These are phyloP conservation scores for Leptographium lundbergii DNA, from an alignment of 2,329 filamentous ascomycete genomes.

Conservation along the genomic window DNA sequence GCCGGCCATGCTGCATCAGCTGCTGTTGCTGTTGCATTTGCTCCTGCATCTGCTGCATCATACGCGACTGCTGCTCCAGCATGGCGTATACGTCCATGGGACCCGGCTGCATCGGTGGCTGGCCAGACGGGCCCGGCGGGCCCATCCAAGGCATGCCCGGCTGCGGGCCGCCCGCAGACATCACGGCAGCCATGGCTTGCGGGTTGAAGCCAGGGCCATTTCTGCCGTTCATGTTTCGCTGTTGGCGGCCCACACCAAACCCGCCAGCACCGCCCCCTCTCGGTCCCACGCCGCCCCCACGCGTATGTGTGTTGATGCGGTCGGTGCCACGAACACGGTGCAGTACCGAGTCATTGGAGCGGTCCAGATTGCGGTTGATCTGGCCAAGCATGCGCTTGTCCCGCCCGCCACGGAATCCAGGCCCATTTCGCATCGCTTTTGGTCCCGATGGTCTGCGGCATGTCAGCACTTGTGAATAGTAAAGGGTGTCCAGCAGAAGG, in stretches of 20 bases:
- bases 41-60: slow-evolving; percentile 67
- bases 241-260: slow-evolving; percentile 14
- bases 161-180: slow-evolving; percentile 15
- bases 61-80: slow-evolving; percentile 74
- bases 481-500: neutral
- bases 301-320: slow-evolving; percentile 66
- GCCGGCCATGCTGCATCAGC: slow-evolving; percentile 35
- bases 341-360: slow-evolving; percentile 59
- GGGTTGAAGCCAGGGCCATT: slow-evolving; percentile 36
- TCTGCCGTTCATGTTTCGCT: slow-evolving; percentile 35
- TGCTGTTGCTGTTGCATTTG: slow-evolving; percentile 42
- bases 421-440: slow-evolving; percentile 79
- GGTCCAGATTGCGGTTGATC: slow-evolving; percentile 70
- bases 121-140: slow-evolving; percentile 20
- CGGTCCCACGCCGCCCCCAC: slow-evolving; percentile 60
- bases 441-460: slow-evolving; percentile 72
- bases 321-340: slow-evolving; percentile 71
- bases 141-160: slow-evolving; percentile 33
- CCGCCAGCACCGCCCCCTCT: slow-evolving; percentile 37
- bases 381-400: slow-evolving; percentile 80
- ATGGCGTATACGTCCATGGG: slow-evolving; percentile 56
- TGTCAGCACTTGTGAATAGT: slow-evolving; percentile 25
- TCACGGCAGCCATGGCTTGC: slow-evolving; percentile 33
- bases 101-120: slow-evolving; percentile 20
- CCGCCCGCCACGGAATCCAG: slow-evolving; percentile 40